A percentile compares a stretch with the other conserved stretches of the same genome.
Conservation (phyloP, 768 basidiomycete genomes). For the Lentinula boryana region DNA sequence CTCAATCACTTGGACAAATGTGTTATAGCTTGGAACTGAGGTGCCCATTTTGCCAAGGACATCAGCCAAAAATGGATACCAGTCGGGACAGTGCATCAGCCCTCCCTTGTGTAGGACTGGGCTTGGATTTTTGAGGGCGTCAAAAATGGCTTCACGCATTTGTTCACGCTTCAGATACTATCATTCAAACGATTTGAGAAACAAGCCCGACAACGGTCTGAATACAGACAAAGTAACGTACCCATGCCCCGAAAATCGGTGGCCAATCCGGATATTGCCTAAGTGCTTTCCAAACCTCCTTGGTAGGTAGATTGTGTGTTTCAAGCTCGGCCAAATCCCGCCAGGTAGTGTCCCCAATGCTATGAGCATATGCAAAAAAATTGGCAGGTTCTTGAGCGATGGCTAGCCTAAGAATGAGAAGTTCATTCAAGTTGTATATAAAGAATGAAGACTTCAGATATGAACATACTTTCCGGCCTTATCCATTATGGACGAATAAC, state of each 20-base stretch:
- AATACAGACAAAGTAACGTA: background rate
- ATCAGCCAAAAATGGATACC: background rate
- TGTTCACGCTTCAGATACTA: background rate
- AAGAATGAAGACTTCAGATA: background rate
- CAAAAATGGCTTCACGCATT: background rate
- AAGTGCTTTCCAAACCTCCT: background rate
- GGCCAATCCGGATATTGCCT: background rate
- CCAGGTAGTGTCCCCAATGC: background rate
- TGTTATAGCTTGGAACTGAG: background rate
- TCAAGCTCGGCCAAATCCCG: background rate
- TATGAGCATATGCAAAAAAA: constrained; percentile 5
- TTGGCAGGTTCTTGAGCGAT: background rate
- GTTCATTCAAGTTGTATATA: background rate
- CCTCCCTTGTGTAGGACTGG: constrained; percentile 1
- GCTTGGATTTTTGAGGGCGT: background rate
- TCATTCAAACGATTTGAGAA: background rate
- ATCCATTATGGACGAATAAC: background rate
- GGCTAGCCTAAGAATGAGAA: background rate
- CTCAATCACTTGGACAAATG: background rate
- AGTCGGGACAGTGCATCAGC: background rate
- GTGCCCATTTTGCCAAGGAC: background rate
- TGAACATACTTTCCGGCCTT: constrained; percentile 1
- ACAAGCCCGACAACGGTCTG: background rate
- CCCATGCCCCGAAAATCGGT: constrained; percentile 2
- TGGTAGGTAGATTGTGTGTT: background rate